Conservation (phyloP, 208 protist species). For the Acanthamoeba royreba region DNA sequence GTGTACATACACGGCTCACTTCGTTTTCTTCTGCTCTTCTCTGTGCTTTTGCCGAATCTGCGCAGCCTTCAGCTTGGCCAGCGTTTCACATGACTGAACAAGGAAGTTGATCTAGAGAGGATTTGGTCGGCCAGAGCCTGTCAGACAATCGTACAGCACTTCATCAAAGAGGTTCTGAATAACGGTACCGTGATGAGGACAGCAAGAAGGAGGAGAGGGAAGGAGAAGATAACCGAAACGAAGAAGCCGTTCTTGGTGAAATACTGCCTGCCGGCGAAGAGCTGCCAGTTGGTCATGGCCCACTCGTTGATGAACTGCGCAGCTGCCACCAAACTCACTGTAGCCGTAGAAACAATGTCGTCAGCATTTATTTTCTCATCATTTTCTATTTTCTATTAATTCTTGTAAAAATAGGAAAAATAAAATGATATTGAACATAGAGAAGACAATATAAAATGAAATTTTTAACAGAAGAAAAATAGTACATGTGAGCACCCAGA, state of each 20-base stretch:
- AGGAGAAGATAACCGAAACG: background rate
- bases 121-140: background rate
- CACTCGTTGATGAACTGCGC: background rate
- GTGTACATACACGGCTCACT: no score
- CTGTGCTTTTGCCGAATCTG: background rate
- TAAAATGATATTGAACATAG: background rate
- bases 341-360: background rate
- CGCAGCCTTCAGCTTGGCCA: background rate
- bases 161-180: background rate
- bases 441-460: background rate
- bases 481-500: background rate
- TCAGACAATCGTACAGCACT: background rate
- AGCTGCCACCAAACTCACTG: background rate
- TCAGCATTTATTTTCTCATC: background rate
- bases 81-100: background rate
- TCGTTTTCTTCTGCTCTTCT: background rate
- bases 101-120: background rate
- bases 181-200: background rate
- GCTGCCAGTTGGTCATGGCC: background rate
- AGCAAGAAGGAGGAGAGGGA: background rate
- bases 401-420: background rate
- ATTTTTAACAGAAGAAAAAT: background rate
- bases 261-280: background rate
- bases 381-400: background rate
- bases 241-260: conserved; percentile 30